Base-by-base conservation (phyloP, 495 filamentous ascomycete genomes). In the Trichocladium uniseriatum region DNA sequence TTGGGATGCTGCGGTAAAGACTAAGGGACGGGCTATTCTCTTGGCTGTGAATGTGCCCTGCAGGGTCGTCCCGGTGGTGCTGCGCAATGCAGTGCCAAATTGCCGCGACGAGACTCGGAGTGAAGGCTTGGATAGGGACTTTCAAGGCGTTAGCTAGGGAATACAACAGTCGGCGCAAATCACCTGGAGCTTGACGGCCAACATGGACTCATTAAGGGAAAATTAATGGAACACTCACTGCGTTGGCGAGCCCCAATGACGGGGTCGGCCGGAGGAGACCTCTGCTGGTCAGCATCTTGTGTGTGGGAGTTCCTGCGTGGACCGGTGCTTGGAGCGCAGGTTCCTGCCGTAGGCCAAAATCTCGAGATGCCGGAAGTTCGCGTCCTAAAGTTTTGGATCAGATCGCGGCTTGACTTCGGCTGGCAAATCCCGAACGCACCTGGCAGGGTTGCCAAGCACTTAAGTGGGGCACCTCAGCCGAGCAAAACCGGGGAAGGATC, bases 221-320 rank as follows among this genome's bases (percentile, higher is more conserved):
- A 37, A 21, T 24, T 7, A n/a, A 32, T 16, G 18, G n/a, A 19
- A 15, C 35, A 52, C 59, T 48, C 38, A 61, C 65, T 61, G 53
- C 40, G 44, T 31, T 61, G 58, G 61, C 56, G 51, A 75, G 63
- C 53, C 63, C 67, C 38, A 71, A 55, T 41, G 62, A 62, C 46
- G 69, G 67, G 56, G 51, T 59, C 22, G 70, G 63, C 56, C 62
- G 66, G n/a, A 68, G 58, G 32, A 77, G 52, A 48, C 73, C 73
- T 70, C 73, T 73, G 45, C 72, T 75, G 48, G 74, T 71, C 53
- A 78, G 63, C 76, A 79, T 79, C 47, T 53, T 69, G 57, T 40
- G 57, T 40, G 46, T 50, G 45, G 28, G 20, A 42, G 41, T 52
- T 42, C 7, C n/a, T 41, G 51, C 29, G 38, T 3, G 19, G 45